Conservation (phyloP, 768 basidiomycete genomes). For the Serendipita vermifera region DNA sequence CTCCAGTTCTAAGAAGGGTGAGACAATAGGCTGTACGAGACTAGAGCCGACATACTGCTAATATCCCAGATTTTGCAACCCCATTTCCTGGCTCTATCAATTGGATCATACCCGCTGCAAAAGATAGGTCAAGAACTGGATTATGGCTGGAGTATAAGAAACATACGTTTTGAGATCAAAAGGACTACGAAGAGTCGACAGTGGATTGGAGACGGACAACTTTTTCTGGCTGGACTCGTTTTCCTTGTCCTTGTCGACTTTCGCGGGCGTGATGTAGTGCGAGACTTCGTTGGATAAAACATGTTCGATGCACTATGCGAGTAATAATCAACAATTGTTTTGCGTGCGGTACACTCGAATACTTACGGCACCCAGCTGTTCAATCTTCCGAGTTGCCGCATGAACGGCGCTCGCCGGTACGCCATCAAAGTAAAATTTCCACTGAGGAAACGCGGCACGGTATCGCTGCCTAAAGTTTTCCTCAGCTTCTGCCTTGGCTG, state of each 20-base stretch:
- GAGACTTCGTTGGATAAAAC: slow-evolving; percentile 83
- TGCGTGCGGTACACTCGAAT: slow-evolving; percentile 4
- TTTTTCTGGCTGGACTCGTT: slow-evolving; percentile 2
- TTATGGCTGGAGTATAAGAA: background rate
- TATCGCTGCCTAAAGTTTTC: slow-evolving; percentile 76
- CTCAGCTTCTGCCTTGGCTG: slow-evolving; percentile 17
- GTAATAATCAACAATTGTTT: background rate
- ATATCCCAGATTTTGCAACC: slow-evolving; percentile 1
- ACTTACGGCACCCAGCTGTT: slow-evolving; percentile 19
- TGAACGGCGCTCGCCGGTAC: slow-evolving; percentile 34
- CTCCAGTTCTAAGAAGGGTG: background rate
- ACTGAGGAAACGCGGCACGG: slow-evolving; percentile 66
- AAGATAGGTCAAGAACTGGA: background rate
- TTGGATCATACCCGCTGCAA: background rate
- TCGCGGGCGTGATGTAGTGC: slow-evolving; percentile 57
- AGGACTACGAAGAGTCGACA: background rate
- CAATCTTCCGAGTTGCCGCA: slow-evolving; percentile 31
- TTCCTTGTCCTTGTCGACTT: slow-evolving; percentile 23
- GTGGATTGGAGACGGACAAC: background rate
- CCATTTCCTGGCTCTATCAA: background rate
- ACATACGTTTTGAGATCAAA: background rate
- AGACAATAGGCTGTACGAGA: no score
- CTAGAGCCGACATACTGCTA: background rate
- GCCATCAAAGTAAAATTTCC: slow-evolving; percentile 75
- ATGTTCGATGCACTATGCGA: slow-evolving; percentile 57